phyloP scores from a whole-genome alignment of 805 yeast species.

The Metschnikowia cerradonensis region DNA sequence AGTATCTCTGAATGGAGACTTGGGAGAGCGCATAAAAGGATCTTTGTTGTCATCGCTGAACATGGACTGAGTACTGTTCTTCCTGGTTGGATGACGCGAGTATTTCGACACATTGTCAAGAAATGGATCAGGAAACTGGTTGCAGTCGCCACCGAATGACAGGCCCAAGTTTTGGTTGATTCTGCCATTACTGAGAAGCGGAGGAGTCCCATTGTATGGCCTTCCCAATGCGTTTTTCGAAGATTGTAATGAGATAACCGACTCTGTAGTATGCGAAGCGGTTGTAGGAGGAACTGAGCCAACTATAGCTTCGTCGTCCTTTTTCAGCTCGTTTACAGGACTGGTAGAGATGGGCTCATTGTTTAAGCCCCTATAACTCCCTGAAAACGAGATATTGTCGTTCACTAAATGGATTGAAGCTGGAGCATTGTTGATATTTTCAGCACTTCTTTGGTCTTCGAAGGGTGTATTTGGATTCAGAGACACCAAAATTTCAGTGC shows the following conservation, averaged over 20 bases:
- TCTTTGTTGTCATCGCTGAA: constrained; percentile 13
- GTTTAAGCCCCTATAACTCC: constrained; percentile 11
- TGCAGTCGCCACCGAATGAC: constrained; percentile 8
- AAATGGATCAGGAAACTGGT: constrained; percentile 23
- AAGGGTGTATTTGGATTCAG: neutral
- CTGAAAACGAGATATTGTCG: constrained; percentile 15
- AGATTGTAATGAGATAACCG: constrained; percentile 23
- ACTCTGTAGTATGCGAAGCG: constrained; percentile 17
- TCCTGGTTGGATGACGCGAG: constrained; percentile 13
- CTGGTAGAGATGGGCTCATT: constrained; percentile 8
- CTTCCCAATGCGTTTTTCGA: constrained; percentile 15
- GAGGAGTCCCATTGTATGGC: constrained; percentile 17
- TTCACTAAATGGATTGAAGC: constrained; percentile 10
- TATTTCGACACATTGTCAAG: constrained; percentile 17
- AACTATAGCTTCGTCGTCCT: constrained; percentile 8
- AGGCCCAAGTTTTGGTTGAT: neutral
- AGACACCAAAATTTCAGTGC: constrained; percentile 1
- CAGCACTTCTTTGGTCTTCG: constrained; percentile 8
- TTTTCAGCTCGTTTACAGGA: constrained; percentile 8
- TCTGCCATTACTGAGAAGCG: constrained; percentile 9
- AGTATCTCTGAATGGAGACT: constrained; percentile 8
- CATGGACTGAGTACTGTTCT: constrained; percentile 13
- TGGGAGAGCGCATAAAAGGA: constrained; percentile 9
- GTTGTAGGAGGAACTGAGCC: constrained; percentile 3
- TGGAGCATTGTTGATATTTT: constrained; percentile 14